Conservation (phyloP, 768 basidiomycete species). For the Leucosporidium yakuticum region DNA sequence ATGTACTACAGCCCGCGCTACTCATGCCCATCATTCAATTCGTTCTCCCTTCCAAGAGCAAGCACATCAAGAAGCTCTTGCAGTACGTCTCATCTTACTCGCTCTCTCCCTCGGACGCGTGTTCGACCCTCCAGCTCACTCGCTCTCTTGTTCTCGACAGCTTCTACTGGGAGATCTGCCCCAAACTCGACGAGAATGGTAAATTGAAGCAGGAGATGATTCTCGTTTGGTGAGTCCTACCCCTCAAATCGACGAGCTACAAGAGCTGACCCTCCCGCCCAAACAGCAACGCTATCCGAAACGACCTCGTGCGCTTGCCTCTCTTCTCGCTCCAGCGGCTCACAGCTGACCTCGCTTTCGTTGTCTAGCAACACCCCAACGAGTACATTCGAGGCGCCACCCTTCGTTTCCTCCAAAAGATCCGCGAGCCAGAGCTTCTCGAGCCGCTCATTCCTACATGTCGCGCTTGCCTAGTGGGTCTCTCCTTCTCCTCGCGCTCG, state of each 20-base stretch:
- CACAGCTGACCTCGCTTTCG: background rate
- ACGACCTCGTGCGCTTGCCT: constrained; percentile 70
- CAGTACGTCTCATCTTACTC: constrained; percentile 40
- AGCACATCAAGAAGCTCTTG: constrained; percentile 91
- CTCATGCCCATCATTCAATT: constrained; percentile 99
- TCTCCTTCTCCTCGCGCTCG: background rate
- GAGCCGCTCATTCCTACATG: constrained; percentile 94
- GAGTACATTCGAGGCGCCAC: constrained; percentile 99
- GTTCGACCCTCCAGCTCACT: background rate
- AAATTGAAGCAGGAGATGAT: constrained; percentile 99
- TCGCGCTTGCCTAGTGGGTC: constrained; percentile 66
- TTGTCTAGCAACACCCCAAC: constrained; percentile 86
- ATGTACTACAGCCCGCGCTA: constrained; percentile 42
- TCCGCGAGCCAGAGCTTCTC: constrained; percentile 83
- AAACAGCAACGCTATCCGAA: constrained; percentile 85
- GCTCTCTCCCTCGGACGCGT: constrained; percentile 26
- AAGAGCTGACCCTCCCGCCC: background rate
- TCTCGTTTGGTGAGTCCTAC: constrained; percentile 74
- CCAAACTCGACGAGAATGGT: constrained; percentile 92
- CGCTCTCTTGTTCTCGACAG: constrained; percentile 44
- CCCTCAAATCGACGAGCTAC: background rate
- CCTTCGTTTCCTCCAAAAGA: constrained; percentile 91
- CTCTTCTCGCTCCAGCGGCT: background rate
- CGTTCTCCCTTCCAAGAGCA: constrained; percentile 89
- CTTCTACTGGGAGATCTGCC: constrained; percentile 96